A percentile compares a stretch with the other conserved stretches of the same genome.
These are phyloP conservation scores for Candida coquimbonensis DNA, from an alignment of 805 yeast species.

Conservation along the genomic window DNA sequence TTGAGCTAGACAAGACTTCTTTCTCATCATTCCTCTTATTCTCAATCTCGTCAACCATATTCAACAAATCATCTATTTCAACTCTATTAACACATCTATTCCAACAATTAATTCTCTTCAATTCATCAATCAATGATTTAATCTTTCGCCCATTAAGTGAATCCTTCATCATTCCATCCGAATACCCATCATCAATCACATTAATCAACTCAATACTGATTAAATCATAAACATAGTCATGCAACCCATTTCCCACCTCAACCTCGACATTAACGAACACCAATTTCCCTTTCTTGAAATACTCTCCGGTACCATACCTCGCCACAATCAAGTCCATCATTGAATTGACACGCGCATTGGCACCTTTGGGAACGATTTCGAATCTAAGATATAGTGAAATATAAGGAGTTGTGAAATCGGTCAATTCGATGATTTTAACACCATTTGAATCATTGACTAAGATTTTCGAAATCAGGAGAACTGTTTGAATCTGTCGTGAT, in stretches of 20 bases:
- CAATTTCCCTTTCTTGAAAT: background rate
- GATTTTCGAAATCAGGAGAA: background rate
- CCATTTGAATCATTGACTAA: background rate
- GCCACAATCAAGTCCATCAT: background rate
- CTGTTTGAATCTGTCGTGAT: background rate
- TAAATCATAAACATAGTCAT: background rate
- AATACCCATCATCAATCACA: background rate
- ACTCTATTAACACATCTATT: background rate
- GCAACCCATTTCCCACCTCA: background rate
- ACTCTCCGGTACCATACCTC: background rate
- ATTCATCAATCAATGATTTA: background rate
- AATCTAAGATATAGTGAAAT: background rate
- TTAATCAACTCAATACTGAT: background rate
- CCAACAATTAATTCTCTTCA: background rate
- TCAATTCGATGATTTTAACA: background rate
- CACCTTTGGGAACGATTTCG: too few relatives aligned
- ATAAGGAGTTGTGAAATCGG: slow-evolving; percentile 8
- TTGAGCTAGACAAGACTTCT: too few relatives aligned
- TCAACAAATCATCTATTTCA: background rate
- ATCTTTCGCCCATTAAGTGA: background rate
- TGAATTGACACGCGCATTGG: too few relatives aligned
- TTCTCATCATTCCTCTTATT: background rate
- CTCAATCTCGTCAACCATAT: background rate
- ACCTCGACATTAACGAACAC: slow-evolving; percentile 1
- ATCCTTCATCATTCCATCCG: background rate